phyloP scores from a whole-genome alignment of 441 rosid genomes.

The Brassica hybrid region DNA sequence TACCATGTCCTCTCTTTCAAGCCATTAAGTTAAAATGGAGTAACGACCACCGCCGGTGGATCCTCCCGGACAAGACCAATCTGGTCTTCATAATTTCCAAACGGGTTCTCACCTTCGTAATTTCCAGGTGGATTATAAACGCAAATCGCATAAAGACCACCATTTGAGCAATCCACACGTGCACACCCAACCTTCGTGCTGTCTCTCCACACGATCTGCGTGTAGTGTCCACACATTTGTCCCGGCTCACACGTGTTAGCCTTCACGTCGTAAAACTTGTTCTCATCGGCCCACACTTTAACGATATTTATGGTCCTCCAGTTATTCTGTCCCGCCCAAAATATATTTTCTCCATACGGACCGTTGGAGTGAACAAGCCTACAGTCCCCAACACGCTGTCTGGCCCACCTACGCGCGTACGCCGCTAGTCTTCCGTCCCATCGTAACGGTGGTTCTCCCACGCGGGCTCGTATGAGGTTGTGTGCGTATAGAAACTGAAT shows the following conservation, averaged over 20 bases:
- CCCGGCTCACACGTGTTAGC: slow-evolving; percentile 10
- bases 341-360: neutral
- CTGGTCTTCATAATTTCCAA: neutral
- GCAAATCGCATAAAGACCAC: neutral
- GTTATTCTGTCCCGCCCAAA: neutral
- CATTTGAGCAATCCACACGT: slow-evolving; percentile 3
- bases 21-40: neutral
- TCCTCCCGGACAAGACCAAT: neutral
- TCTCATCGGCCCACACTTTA: slow-evolving; percentile 4
- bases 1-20: neutral
- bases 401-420: neutral
- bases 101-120: slow-evolving; percentile 10
- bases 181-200: slow-evolving; percentile 6
- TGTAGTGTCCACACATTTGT: slow-evolving; percentile 1
- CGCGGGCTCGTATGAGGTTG: slow-evolving; percentile 8
- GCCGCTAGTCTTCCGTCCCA: slow-evolving; percentile 6
- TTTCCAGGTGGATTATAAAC: slow-evolving; percentile 1
- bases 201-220: slow-evolving; percentile 7
- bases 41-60: neutral
- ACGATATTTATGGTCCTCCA: neutral
- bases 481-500: slow-evolving; percentile 1
- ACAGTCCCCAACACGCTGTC: neutral
- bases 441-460: neutral
- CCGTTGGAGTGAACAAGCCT: slow-evolving; percentile 10
- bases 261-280: slow-evolving; percentile 4